Percentiles rank a stretch among this genome's conserved stretches.
Evolutionary conservation across 2,329 filamentous ascomycete genomes (phyloP).

Genomic region (Neurospora sp.): DNA sequence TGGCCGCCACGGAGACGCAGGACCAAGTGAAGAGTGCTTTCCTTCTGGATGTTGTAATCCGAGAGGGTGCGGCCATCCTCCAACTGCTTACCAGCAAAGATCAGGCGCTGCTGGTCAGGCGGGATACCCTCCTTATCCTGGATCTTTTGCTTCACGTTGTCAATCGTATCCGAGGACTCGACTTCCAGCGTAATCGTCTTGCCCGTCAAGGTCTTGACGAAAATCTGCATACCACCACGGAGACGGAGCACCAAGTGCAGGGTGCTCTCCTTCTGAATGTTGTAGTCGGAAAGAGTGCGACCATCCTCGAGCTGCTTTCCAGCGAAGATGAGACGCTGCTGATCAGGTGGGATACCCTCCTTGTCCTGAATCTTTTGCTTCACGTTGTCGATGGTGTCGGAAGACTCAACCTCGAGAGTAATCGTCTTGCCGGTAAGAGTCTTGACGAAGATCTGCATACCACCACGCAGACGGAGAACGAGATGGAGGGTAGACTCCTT

Average conservation of each 20-base stretch:
- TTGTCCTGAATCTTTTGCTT: slow-evolving; percentile 91
- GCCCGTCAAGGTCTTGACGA: slow-evolving; percentile 78
- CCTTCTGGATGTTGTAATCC: slow-evolving; percentile 58
- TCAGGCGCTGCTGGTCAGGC: slow-evolving; percentile 74
- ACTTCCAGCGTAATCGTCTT: slow-evolving; percentile 94
- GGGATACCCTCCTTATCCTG: slow-evolving; percentile 91
- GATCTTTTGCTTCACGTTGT: slow-evolving; percentile 92
- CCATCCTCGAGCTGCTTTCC: slow-evolving; percentile 92
- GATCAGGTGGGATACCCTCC: slow-evolving; percentile 88
- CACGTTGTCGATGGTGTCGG: slow-evolving; percentile 88
- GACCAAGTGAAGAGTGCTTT: slow-evolving; percentile 61
- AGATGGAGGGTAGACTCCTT: slow-evolving; percentile 83
- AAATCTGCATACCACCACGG: slow-evolving; percentile 83
- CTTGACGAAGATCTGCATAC: slow-evolving; percentile 86
- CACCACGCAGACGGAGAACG: slow-evolving; percentile 78
- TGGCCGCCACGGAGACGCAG: slow-evolving; percentile 60
- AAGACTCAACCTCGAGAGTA: slow-evolving; percentile 80
- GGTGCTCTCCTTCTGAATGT: slow-evolving; percentile 88
- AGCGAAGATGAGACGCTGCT: slow-evolving; percentile 87
- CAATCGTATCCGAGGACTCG: slow-evolving; percentile 81
- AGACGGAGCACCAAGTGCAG: slow-evolving; percentile 73
- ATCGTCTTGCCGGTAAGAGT: slow-evolving; percentile 89
- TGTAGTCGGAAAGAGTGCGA: slow-evolving; percentile 86
- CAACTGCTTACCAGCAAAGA: slow-evolving; percentile 19
- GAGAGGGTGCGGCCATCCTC: slow-evolving; percentile 19